Conservation (phyloP, 2,329 filamentous ascomycete species). For the Furcasterigmium sp. region DNA sequence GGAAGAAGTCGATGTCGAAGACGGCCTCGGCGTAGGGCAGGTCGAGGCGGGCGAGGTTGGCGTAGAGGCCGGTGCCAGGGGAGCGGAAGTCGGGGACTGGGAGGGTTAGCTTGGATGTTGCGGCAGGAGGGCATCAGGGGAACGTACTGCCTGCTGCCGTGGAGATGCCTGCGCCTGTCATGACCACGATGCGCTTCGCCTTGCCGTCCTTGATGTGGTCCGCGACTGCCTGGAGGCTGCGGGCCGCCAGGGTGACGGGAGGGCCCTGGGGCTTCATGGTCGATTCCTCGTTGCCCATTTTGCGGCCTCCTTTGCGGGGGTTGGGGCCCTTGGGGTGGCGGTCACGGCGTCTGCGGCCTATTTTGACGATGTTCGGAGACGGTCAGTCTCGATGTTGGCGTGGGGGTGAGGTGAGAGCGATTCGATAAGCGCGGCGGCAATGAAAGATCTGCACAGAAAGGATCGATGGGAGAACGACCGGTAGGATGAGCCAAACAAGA, state of each 20-base stretch:
- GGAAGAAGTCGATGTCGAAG: conserved; percentile 90
- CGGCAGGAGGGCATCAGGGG: background rate
- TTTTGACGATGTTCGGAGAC: conserved; percentile 19
- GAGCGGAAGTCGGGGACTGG: conserved; percentile 91
- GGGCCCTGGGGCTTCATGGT: conserved; percentile 49
- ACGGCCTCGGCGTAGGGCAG: conserved; percentile 88
- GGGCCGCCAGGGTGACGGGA: conserved; percentile 60
- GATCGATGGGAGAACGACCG: too few species aligned
- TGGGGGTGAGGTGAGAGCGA: too few species aligned
- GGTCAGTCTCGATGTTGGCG: background rate
- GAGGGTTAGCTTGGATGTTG: conserved; percentile 17
- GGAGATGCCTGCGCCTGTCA: conserved; percentile 88
- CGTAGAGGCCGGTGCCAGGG: conserved; percentile 87
- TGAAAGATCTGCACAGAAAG: too few species aligned
- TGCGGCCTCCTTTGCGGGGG: conserved; percentile 33
- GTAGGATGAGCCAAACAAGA: too few species aligned
- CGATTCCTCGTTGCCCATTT: conserved; percentile 85
- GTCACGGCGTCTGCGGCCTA: conserved; percentile 32
- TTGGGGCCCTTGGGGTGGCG: conserved; percentile 26
- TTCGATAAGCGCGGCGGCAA: too few species aligned
- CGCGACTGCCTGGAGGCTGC: conserved; percentile 71
- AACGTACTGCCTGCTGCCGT: conserved; percentile 60
- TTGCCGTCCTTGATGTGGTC: conserved; percentile 68
- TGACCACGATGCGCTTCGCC: conserved; percentile 70
- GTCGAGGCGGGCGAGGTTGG: conserved; percentile 80